Base-by-base conservation (phyloP, 495 filamentous ascomycete genomes). In the Daldinia caldariorum region DNA sequence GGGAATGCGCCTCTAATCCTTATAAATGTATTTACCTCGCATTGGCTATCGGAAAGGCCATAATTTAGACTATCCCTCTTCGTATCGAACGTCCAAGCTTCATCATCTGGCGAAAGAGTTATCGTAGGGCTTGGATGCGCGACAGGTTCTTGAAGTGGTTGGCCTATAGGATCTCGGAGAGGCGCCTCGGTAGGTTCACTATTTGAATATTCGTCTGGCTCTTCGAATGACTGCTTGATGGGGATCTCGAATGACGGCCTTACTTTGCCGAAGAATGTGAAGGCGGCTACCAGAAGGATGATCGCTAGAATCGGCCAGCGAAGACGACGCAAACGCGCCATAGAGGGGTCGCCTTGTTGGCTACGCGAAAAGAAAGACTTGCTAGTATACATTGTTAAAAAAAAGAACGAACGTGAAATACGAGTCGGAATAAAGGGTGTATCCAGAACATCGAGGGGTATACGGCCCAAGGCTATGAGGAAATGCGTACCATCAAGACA, bases 251-350 rank as follows among this genome's bases (percentile, higher is more conserved):
- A 59, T 13, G 63, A 3, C 13, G 53, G 57, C 38, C 18, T 59
- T 10, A 67, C 69, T 18, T 53, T 4, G 18, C 64, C 55, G 20
- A 72, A 61, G 32, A 72, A 34, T 3, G 63, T 59, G 10, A 61
- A 67, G 3, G 49, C 39, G 0, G 49, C 47, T 1, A 64, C 39
- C 22, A 64, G 63, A 50, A 72, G 61, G 31, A 64, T 34, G 41
- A 64, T 64, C 12, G 63, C 64, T n/a, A 72, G 34, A 43, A 72
- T 60, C 55, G 67, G 55, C 69, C 59, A 67, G 59, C 69, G 60
- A 18, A 67, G 35, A 51, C 64, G 63, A 18, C 69, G 69, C 55
- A 72, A 49, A 31, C 61, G 55, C 35, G 69, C 63, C 64, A 72
- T 72, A 10, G 64, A 67, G n/a, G 63, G 63, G 20, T 72, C 63